Base-by-base conservation (phyloP, 2,329 filamentous ascomycete genomes). In the Ophiognomonia clavigignenti-juglandacearum region DNA sequence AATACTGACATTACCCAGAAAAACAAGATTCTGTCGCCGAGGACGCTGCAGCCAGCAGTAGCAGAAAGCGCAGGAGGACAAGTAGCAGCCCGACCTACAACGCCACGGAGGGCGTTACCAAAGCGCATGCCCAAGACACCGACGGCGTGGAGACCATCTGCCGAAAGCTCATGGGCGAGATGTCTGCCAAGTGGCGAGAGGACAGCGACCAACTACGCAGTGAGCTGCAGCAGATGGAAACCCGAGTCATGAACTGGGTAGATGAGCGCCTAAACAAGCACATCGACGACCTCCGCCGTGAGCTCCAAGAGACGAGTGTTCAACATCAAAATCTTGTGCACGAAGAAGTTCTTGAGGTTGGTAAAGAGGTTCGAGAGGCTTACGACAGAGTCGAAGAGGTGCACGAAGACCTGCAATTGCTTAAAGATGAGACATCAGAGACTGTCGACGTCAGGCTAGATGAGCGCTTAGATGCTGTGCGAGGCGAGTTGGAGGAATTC, bases 181-280 rank as follows among this genome's bases (percentile, higher is more conserved):
- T 45, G 43, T 19, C 36, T n/a, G 43, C 43, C 27, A 45, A 45
- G 43, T 39, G 43, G 27, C 43, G 29, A n/a, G 27, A 38, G 38
- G 35, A 45, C 13, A 18, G 27, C 26, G 16, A 39, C 27, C 20
- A 39, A 20, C 27, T 39, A 9, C 43, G 43, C 14, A 20, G 20
- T n/a, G 43, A 45, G 19, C 19, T 45, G 20, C 36, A 20, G 10
- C 43, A 45, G 14, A 39, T 45, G 43, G 43, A 45, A 26, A 45
- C 35, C 8, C 36, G 43, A n/a, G 32, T 45, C 8, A 45, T 39
- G 26, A 35, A 32, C 14, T 45, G 43, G 43, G 43, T 45, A 19
- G 43, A 39, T 6, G 43, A 39, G n/a, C 35, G 43, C 6, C 19
- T 45, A 19, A 34, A 23, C 20, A 18, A 35, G 20, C 43, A 45